Conservation (phyloP, 805 yeast species). For the Starmerella vaccinii region DNA sequence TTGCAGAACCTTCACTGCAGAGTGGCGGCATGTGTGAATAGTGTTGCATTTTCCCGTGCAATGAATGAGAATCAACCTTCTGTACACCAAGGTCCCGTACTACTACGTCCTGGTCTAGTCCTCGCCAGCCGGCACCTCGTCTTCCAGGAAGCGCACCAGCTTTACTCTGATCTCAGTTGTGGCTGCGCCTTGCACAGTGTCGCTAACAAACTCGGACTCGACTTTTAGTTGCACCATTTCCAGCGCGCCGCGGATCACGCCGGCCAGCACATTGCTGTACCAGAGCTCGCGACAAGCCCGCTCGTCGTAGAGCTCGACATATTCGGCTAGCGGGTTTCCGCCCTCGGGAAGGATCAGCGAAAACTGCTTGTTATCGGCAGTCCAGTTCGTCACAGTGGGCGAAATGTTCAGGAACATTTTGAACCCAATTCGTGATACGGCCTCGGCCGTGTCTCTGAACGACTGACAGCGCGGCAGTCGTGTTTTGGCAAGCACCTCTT, state of each 20-base stretch:
- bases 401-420: conserved; percentile 75
- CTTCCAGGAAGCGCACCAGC: conserved; percentile 63
- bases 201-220: conserved; percentile 69
- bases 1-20: too few species aligned
- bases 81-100: too few species aligned
- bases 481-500: conserved; percentile 82
- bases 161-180: conserved; percentile 68
- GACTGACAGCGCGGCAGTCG: conserved; percentile 72
- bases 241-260: conserved; percentile 80
- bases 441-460: conserved; percentile 79
- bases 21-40: too few species aligned
- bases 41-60: too few species aligned
- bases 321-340: conserved; percentile 77
- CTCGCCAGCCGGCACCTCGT: conserved; percentile 96
- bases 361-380: conserved; percentile 63
- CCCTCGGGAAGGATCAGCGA: conserved; percentile 57
- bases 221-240: conserved; percentile 95
- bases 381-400: conserved; percentile 69
- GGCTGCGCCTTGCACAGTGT: conserved; percentile 65
- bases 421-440: conserved; percentile 77
- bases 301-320: conserved; percentile 86
- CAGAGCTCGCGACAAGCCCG: conserved; percentile 63
- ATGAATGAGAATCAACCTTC: too few species aligned
- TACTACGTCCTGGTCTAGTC: conserved; percentile 37
- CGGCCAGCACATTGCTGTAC: conserved; percentile 86